Percentiles rank a stretch among this genome's conserved stretches.
phyloP scores from a whole-genome alignment of 1,284 basidiomycete species.

The Coniferiporia sulphurascens region DNA sequence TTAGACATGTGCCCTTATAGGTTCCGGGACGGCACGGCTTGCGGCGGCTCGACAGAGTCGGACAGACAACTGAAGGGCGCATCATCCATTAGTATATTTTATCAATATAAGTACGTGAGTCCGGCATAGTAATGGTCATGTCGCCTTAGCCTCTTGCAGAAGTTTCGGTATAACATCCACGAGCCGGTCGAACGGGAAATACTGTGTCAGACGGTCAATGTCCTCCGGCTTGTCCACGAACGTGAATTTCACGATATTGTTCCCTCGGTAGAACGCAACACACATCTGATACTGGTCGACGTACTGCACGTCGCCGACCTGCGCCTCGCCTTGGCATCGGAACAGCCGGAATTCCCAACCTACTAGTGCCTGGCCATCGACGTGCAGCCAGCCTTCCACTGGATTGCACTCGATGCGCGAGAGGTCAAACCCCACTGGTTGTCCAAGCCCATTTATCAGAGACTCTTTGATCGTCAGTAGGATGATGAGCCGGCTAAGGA shows the following conservation, averaged over 20 bases:
- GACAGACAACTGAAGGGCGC: background rate
- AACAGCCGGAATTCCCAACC: conserved; percentile 84
- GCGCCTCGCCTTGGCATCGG: conserved; percentile 39
- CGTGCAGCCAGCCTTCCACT: conserved; percentile 50
- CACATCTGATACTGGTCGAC: conserved; percentile 70
- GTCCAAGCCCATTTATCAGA: conserved; percentile 77
- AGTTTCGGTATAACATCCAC: conserved; percentile 70
- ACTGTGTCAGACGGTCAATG: conserved; percentile 72
- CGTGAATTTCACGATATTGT: conserved; percentile 58
- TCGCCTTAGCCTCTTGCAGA: conserved; percentile 38
- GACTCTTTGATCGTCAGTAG: conserved; percentile 71
- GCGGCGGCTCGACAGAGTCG: no score
- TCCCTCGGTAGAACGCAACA: conserved; percentile 67
- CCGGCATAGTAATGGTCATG: background rate
- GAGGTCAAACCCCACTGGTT: conserved; percentile 73
- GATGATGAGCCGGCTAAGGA: conserved; percentile 67
- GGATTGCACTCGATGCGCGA: conserved; percentile 76
- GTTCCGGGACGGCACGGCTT: no score
- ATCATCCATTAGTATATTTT: background rate
- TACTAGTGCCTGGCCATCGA: conserved; percentile 59
- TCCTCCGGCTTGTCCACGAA: conserved; percentile 63
- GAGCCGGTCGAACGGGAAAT: conserved; percentile 75
- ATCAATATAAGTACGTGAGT: background rate
- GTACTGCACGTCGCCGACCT: conserved; percentile 55
- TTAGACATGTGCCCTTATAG: no score